A percentile compares a stretch with the other conserved stretches of the same genome.
These are phyloP conservation scores for Didymosphaeria variabile DNA, from an alignment of 2,329 filamentous ascomycete genomes.

Conservation along the genomic window DNA sequence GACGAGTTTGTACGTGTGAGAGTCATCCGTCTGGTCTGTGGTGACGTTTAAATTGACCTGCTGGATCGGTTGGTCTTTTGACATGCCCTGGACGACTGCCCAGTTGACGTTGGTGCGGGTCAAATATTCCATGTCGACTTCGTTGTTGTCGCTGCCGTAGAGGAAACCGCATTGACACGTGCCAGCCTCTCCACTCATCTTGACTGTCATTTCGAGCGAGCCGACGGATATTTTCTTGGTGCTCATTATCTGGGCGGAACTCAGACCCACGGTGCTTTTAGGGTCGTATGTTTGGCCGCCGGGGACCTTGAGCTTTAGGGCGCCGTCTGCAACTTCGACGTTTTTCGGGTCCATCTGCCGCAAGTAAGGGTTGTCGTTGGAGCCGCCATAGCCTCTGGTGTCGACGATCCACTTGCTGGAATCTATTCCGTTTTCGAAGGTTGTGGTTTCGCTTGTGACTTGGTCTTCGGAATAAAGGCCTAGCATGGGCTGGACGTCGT, in stretches of 20 bases:
- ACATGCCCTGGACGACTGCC: constrained; percentile 6
- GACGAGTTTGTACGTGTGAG: constrained; percentile 12
- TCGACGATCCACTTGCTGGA: constrained; percentile 14
- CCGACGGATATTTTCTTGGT: constrained; percentile 7
- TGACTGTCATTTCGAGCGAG: constrained; percentile 14
- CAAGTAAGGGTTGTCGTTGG: constrained; percentile 7
- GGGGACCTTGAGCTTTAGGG: constrained; percentile 7
- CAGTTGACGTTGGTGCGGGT: constrained; percentile 15
- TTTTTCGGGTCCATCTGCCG: constrained; percentile 11
- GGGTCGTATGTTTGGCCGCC: constrained; percentile 12
- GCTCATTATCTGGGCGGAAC: constrained; percentile 14
- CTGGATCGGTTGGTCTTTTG: background rate
- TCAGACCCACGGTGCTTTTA: constrained; percentile 5
- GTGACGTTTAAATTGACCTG: constrained; percentile 12
- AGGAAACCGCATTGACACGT: constrained; percentile 14
- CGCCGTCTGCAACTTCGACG: constrained; percentile 5
- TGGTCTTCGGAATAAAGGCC: constrained; percentile 10
- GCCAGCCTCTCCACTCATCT: constrained; percentile 9
- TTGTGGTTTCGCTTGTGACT: constrained; percentile 12
- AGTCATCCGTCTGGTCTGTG: constrained; percentile 8
- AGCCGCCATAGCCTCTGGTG: constrained; percentile 13
- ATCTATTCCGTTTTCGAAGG: constrained; percentile 13
- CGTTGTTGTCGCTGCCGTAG: constrained; percentile 14
- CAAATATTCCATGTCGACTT: constrained; percentile 14
- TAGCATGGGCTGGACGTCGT: constrained; percentile 9